Evolutionary conservation across 192 early-diverging fungal genomes (phyloP).

Genomic region (Mortierella antarctica): DNA sequence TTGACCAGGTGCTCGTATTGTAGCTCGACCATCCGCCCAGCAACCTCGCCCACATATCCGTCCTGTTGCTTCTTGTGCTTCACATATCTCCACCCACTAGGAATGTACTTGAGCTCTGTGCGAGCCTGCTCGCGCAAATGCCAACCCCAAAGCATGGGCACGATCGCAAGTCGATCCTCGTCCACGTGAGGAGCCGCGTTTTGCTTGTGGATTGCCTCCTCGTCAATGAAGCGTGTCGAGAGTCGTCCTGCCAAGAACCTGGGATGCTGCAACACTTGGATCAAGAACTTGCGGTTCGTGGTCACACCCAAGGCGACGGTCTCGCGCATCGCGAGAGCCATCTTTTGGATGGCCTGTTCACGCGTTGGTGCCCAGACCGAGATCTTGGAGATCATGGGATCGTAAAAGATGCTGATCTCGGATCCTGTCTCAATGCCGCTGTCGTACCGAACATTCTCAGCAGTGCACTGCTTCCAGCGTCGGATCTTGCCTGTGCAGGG

Average conservation of each 20-base stretch:
- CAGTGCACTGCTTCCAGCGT: constrained; percentile 57
- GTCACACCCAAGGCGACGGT: constrained; percentile 66
- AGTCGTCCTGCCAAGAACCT: constrained; percentile 59
- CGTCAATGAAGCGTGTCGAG: constrained; percentile 61
- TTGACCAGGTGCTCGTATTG: constrained; percentile 57
- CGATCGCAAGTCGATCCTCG: constrained; percentile 48
- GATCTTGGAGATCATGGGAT: constrained; percentile 72
- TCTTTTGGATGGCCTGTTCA: constrained; percentile 59
- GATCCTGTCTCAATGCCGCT: constrained; percentile 64
- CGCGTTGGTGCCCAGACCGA: constrained; percentile 68
- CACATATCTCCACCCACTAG: constrained; percentile 63
- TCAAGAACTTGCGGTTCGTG: constrained; percentile 68
- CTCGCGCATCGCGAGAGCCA: constrained; percentile 53
- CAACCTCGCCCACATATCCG: constrained; percentile 45
- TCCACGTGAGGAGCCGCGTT: constrained; percentile 24
- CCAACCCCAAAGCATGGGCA: constrained; percentile 65
- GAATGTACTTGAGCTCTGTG: constrained; percentile 55
- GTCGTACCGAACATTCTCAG: constrained; percentile 60
- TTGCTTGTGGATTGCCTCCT: constrained; percentile 47
- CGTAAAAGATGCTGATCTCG: constrained; percentile 67
- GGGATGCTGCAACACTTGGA: constrained; percentile 60
- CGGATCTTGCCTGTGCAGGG: constrained; percentile 67
- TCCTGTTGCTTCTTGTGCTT: constrained; percentile 56
- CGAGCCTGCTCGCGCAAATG: constrained; percentile 55
- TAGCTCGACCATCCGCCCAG: constrained; percentile 50